Evolutionary conservation across 352 stramenopile genomes (phyloP).

Genomic region (Phytophthora nicotianae): DNA sequence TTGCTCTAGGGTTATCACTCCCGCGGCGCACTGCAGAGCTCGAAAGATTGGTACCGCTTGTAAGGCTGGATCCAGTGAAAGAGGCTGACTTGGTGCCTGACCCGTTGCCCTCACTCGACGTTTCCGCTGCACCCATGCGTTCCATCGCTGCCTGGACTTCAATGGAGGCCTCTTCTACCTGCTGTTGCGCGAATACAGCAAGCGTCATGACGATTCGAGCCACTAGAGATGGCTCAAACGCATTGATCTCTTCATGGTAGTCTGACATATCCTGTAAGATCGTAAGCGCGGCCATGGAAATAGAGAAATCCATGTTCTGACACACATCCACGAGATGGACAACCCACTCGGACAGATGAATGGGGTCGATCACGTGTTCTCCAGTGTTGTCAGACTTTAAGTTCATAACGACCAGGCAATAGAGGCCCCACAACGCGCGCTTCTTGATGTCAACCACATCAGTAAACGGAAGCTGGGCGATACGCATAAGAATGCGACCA

Average conservation of each 20-base stretch:
- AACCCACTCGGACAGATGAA: conserved; percentile 76
- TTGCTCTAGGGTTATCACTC: conserved; percentile 53
- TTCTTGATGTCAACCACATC: conserved; percentile 85
- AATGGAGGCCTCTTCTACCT: conserved; percentile 88
- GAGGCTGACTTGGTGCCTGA: conserved; percentile 35
- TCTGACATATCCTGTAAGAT: conserved; percentile 84
- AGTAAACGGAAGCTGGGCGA: conserved; percentile 73
- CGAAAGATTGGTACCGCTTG: conserved; percentile 20
- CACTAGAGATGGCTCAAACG: conserved; percentile 67
- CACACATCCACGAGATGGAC: conserved; percentile 83
- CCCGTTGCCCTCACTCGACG: conserved; percentile 14
- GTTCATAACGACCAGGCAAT: conserved; percentile 78
- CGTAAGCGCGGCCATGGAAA: conserved; percentile 78
- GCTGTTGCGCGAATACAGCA: conserved; percentile 84
- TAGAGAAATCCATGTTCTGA: conserved; percentile 70
- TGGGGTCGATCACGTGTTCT: conserved; percentile 40
- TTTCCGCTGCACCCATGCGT: conserved; percentile 34
- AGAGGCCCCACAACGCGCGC: conserved; percentile 78
- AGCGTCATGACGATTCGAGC: conserved; percentile 90
- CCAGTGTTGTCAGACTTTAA: conserved; percentile 39
- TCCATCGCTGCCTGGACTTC: conserved; percentile 86
- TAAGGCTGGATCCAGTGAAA: conserved; percentile 40
- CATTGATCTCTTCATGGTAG: conserved; percentile 74
- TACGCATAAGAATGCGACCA: conserved; percentile 75
- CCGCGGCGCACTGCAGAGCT: conserved; percentile 35